These are phyloP conservation scores for Panicum miliaceum DNA, from an alignment of 176 grass and related monocot genomes.

Conservation along the genomic window DNA sequence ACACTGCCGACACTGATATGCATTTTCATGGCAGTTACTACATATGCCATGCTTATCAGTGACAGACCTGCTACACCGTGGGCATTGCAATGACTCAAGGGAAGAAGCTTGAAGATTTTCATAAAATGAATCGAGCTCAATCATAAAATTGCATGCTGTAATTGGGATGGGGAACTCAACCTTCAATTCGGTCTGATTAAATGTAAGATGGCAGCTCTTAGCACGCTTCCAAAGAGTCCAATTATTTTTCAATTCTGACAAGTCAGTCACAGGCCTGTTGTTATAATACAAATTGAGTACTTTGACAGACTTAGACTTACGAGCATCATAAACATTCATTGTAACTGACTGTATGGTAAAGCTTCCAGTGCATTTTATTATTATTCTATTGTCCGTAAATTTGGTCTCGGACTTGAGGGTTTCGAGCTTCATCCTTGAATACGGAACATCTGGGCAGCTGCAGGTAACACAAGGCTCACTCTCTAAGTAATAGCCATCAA, in stretches of 20 bases:
- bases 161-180: slow-evolving; percentile 97
- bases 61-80: slow-evolving; percentile 90
- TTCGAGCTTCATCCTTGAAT: slow-evolving; percentile 94
- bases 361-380: slow-evolving; percentile 97
- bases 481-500: slow-evolving; percentile 96
- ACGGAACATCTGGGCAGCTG: slow-evolving; percentile 95
- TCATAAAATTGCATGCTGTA: slow-evolving; percentile 98
- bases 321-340: slow-evolving; percentile 99
- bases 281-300: slow-evolving; percentile 96
- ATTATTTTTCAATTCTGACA: slow-evolving; percentile 97
- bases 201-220: slow-evolving; percentile 92
- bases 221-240: slow-evolving; percentile 99
- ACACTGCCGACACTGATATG: slow-evolving; percentile 96
- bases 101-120: slow-evolving; percentile 99
- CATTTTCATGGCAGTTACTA: slow-evolving; percentile 98
- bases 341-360: slow-evolving; percentile 94
- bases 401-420: slow-evolving; percentile 96
- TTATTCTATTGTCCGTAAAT: slow-evolving; percentile 96
- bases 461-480: slow-evolving; percentile 98
- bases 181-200: slow-evolving; percentile 92
- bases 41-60: slow-evolving; percentile 99
- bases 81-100: slow-evolving; percentile 97
- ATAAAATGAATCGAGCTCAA: slow-evolving; percentile 98
- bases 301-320: slow-evolving; percentile 96
- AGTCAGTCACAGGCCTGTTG: slow-evolving; percentile 80